These are phyloP conservation scores for Magnaporthiopsis incrustans DNA, from an alignment of 2,329 filamentous ascomycete species.

Conservation along the genomic window DNA sequence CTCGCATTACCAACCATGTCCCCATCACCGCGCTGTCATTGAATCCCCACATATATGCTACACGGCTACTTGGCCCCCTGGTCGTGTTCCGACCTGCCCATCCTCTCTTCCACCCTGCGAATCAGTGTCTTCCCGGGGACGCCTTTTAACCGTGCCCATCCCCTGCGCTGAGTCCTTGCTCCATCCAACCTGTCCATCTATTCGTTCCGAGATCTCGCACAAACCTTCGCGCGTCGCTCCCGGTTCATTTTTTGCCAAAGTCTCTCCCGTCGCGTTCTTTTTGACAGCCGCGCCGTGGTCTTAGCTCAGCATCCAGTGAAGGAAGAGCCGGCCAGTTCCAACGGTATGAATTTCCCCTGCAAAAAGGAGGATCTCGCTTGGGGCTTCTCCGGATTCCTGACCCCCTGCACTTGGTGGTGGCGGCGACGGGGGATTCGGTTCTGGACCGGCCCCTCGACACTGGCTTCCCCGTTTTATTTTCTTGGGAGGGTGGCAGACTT, in stretches of 20 bases:
- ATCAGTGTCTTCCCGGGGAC: conserved; percentile 5
- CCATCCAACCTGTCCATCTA: neutral
- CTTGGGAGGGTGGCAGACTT: neutral
- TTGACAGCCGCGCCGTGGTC: neutral
- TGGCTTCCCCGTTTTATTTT: neutral
- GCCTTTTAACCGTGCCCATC: conserved; percentile 8
- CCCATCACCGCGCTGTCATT: conserved; percentile 8
- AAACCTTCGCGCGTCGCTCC: neutral
- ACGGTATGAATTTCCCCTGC: neutral
- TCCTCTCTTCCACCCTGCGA: conserved; percentile 1
- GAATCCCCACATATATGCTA: conserved; percentile 8
- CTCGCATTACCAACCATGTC: neutral
- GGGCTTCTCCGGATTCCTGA: neutral
- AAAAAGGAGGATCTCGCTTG: neutral
- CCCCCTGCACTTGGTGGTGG: neutral
- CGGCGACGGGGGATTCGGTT: neutral
- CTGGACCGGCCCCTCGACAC: neutral
- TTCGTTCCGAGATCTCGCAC: neutral
- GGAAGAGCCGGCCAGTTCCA: neutral
- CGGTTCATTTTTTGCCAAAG: neutral
- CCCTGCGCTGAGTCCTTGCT: conserved; percentile 7
- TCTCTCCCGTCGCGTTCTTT: neutral
- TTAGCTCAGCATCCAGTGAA: neutral
- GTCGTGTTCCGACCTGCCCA: conserved; percentile 2
- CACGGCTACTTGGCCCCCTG: conserved; percentile 3